Evolutionary conservation across 352 stramenopile species (phyloP).

Genomic region (Globisporangium takayamanum): DNA sequence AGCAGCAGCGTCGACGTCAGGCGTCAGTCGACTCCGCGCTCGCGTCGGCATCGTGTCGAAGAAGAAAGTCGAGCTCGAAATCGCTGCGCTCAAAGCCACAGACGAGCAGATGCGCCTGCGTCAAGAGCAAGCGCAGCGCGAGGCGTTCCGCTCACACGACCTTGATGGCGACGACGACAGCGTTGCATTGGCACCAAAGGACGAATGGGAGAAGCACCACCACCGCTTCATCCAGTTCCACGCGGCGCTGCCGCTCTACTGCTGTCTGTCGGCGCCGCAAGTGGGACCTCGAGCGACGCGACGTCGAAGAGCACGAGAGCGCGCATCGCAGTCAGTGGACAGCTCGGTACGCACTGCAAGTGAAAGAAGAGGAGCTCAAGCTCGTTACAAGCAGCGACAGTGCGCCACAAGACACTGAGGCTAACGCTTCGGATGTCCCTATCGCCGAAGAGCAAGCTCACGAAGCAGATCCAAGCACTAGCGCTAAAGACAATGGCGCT

Average conservation of each 20-base stretch:
- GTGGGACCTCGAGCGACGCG: conserved; percentile 44
- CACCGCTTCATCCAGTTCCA: conserved; percentile 49
- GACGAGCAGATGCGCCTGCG: conserved; percentile 26
- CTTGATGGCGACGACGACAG: conserved; percentile 5
- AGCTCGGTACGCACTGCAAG: conserved; percentile 19
- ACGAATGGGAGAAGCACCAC: conserved; percentile 66
- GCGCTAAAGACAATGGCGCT: too few relatives aligned
- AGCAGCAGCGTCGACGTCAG: conserved; percentile 9
- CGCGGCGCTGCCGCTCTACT: conserved; percentile 29
- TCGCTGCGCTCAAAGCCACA: conserved; percentile 32
- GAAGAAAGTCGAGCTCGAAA: conserved; percentile 51
- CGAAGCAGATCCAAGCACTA: not conserved
- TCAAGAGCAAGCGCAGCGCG: conserved; percentile 13
- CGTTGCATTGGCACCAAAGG: conserved; percentile 24
- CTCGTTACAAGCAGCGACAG: conserved; percentile 6
- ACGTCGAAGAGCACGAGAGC: conserved; percentile 45
- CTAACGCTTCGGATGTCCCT: not conserved
- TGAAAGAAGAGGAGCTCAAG: conserved; percentile 47
- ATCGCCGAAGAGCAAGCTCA: not conserved
- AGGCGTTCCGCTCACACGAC: conserved; percentile 10
- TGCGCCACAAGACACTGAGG: not conserved
- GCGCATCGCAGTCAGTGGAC: conserved; percentile 31
- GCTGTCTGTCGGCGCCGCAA: conserved; percentile 54
- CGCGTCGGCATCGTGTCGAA: conserved; percentile 45
- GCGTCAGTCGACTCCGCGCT: conserved; percentile 27